These are phyloP conservation scores for Pachyrhizus erosus DNA, from an alignment of 306 rosid genomes.

Conservation along the genomic window DNA sequence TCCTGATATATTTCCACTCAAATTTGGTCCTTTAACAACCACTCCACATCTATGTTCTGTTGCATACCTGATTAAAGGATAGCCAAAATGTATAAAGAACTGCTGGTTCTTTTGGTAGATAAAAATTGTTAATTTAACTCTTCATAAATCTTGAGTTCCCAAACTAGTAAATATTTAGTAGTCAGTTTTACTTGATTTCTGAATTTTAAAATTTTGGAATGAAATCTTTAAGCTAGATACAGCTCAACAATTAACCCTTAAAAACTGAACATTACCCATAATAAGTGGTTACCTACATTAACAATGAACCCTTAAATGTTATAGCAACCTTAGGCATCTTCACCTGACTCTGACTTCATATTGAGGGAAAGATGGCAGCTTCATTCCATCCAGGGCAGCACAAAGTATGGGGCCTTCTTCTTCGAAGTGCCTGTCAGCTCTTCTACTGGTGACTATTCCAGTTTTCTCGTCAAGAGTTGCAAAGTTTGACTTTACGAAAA, in stretches of 20 bases:
- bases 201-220: constrained; percentile 18
- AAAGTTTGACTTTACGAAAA: constrained; percentile 77
- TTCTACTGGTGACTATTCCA: constrained; percentile 80
- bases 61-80: constrained; percentile 72
- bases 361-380: constrained; percentile 87
- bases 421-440: constrained; percentile 98
- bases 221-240: constrained; percentile 31
- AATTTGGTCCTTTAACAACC: constrained; percentile 88
- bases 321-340: constrained; percentile 45
- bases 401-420: constrained; percentile 95
- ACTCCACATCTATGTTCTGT: constrained; percentile 99
- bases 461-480: constrained; percentile 91
- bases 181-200: constrained; percentile 20
- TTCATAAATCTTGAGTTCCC: constrained; percentile 28
- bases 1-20: constrained; percentile 97
- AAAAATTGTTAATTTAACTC: constrained; percentile 23
- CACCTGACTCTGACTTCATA: constrained; percentile 98
- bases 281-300: constrained; percentile 31
- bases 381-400: constrained; percentile 88
- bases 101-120: constrained; percentile 4
- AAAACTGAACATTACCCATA: constrained; percentile 25
- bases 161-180: background rate
- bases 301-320: constrained; percentile 33
- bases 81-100: constrained; percentile 6
- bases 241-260: constrained; percentile 15